Evolutionary conservation across 208 protist species (phyloP).

Genomic region (Wallacemonas sp.): DNA sequence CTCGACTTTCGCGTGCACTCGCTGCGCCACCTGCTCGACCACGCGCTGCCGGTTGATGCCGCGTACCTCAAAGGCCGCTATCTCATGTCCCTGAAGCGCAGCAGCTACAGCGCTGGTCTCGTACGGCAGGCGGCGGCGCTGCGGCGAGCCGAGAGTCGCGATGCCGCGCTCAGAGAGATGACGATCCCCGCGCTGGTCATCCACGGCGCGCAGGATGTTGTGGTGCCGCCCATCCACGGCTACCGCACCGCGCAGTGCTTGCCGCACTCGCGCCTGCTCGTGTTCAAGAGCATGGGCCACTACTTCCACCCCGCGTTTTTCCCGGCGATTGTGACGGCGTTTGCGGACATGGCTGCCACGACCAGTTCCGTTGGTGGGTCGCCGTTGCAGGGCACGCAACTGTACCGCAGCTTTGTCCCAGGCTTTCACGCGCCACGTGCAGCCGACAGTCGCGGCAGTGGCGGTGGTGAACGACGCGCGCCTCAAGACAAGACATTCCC

Average conservation of each 20-base stretch:
- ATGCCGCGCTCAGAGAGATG: slow-evolving; percentile 43
- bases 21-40: slow-evolving; percentile 45
- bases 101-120: slow-evolving; percentile 57
- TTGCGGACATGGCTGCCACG: slow-evolving; percentile 29
- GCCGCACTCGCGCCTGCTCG: slow-evolving; percentile 50
- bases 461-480: too few relatives aligned
- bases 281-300: slow-evolving; percentile 80
- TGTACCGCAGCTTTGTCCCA: slow-evolving; percentile 7
- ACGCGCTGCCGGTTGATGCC: slow-evolving; percentile 53
- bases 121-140: slow-evolving; percentile 72
- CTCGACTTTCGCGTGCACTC: slow-evolving; percentile 68
- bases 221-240: slow-evolving; percentile 70
- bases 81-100: slow-evolving; percentile 54
- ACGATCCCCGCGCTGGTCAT: slow-evolving; percentile 63
- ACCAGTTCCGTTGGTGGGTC: slow-evolving; percentile 9
- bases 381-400: not conserved
- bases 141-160: slow-evolving; percentile 44
- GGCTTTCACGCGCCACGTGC: not conserved
- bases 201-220: slow-evolving; percentile 71
- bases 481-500: not conserved
- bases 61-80: slow-evolving; percentile 66
- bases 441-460: not conserved
- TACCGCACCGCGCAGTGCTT: slow-evolving; percentile 71
- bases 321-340: slow-evolving; percentile 38
- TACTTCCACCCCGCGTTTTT: slow-evolving; percentile 86